Conservation (phyloP, 176 grass and related monocot species). For the Pontederia crassipes region DNA sequence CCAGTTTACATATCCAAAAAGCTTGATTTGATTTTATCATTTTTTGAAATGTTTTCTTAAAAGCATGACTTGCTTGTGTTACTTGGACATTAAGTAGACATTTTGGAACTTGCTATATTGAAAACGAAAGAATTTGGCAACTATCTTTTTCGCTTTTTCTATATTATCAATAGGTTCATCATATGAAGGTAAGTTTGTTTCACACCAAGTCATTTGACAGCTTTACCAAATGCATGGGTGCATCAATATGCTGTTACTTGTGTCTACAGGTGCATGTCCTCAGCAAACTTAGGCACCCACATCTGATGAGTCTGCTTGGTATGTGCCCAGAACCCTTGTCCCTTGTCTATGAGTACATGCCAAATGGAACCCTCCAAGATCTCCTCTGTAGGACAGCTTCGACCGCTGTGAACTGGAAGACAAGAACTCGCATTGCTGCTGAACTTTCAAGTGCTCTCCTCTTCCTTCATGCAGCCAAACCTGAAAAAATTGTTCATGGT, state of each 20-base stretch:
- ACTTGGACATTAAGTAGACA: too few species aligned
- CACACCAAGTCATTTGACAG: too few species aligned
- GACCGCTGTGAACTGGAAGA: conserved; percentile 41
- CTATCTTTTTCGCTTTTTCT: too few species aligned
- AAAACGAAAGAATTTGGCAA: too few species aligned
- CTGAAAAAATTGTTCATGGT: conserved; percentile 61
- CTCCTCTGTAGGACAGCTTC: conserved; percentile 32
- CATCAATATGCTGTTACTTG: conserved; percentile 1
- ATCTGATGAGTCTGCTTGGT: conserved; percentile 54
- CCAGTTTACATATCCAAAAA: too few species aligned
- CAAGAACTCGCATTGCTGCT: conserved; percentile 38
- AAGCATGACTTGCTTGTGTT: too few species aligned
- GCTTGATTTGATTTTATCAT: too few species aligned
- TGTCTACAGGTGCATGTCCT: conserved; percentile 49
- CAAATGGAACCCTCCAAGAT: conserved; percentile 51
- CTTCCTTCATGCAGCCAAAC: conserved; percentile 62
- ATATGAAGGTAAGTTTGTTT: too few species aligned
- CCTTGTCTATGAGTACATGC: conserved; percentile 53
- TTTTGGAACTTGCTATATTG: too few species aligned
- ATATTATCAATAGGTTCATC: too few species aligned
- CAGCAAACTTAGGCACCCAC: conserved; percentile 62
- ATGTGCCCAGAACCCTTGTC: conserved; percentile 51
- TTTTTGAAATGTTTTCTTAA: too few species aligned
- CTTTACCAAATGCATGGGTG: not conserved
- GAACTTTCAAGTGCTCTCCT: conserved; percentile 51